Evolutionary conservation across 257 asterid genomes (phyloP), one percentile per base, ranked within the genome.

Genomic region (Capsicum pubescens): DNA sequence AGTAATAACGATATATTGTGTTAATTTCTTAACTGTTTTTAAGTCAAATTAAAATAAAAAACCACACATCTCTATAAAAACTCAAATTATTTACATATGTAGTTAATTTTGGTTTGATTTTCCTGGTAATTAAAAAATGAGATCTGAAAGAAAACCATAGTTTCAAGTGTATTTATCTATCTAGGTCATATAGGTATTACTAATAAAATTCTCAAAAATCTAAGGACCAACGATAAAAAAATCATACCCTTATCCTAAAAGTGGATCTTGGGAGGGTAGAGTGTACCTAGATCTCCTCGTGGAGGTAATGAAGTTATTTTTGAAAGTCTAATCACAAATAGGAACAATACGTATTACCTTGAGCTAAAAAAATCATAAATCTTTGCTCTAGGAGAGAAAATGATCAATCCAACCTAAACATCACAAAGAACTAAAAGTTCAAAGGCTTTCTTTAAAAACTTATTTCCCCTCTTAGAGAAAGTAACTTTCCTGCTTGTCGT

Each of bases 401-500:
- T 86, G 35, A 94, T 90, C 26, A 94, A 92, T 9, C 93, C 95
- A 81, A 94, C 94, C 79, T 94, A 92, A 84, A 97, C 97, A 91
- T 94, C 97, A 81, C 98, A 93, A 42, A 94, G 95, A 79, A 94
- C 97, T 1, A 97, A 94, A 17, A 94, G 94, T 83, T 94, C 98
- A 83, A 93, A 94, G 1, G 97, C 98, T 72, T 94, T 94, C 69
- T 94, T 94, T 6, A 93, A 89, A 61, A 94, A 87, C 13, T 98
- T 97, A 88, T 91, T 93, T 89, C 97, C 83, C 78, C 98, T 89
- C 94, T 95, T 95, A 3, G 98, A 95, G 94, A 93, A 93, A 85
- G 99, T 93, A 8, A 94, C 98, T 86, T 95, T 97, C 80, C 99
- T 84, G 90, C 98, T 93, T 8, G 97, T 93, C 7, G 95, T 94